Evolutionary conservation across 208 protist genomes (phyloP).

Genomic region (Leishmania braziliensis): DNA sequence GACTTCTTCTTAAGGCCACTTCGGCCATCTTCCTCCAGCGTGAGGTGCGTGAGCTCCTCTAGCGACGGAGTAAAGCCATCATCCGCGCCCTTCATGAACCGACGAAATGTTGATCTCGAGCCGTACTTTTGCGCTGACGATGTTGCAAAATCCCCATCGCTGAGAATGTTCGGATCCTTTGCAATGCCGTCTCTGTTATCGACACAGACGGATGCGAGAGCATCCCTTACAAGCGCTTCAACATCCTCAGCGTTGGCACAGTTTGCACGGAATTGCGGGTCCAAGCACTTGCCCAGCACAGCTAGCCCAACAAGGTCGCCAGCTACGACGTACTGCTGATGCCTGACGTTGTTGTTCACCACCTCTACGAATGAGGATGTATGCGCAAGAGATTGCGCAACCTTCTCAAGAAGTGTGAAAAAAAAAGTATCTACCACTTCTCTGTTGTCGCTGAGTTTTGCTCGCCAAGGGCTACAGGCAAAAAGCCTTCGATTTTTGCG

Average conservation of each 20-base stretch:
- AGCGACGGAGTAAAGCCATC: constrained; percentile 81
- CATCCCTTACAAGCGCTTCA: constrained; percentile 37
- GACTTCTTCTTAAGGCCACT: constrained; percentile 90
- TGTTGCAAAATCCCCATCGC: constrained; percentile 67
- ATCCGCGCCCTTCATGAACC: constrained; percentile 83
- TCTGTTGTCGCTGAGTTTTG: constrained; percentile 52
- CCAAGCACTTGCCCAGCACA: constrained; percentile 84
- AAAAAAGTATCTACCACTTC: constrained; percentile 70
- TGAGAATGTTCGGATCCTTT: constrained; percentile 43
- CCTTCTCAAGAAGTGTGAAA: constrained; percentile 77
- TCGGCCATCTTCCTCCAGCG: constrained; percentile 79
- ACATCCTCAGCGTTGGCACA: constrained; percentile 33
- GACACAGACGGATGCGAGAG: constrained; percentile 49
- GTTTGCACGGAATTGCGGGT: constrained; percentile 86
- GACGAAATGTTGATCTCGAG: constrained; percentile 52
- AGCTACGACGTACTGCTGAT: constrained; percentile 86
- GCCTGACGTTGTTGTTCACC: constrained; percentile 73
- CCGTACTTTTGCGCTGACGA: constrained; percentile 70
- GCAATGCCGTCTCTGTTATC: constrained; percentile 75
- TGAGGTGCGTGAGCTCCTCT: constrained; percentile 78
- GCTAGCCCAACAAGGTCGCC: constrained; percentile 74
- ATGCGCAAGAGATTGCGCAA: constrained; percentile 54
- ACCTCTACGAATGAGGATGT: constrained; percentile 89
- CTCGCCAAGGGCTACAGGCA: constrained; percentile 76
- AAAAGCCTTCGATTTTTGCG: constrained; percentile 70